Evolutionary conservation across 805 yeast species (phyloP), one percentile per base, ranked within the genome.

Genomic region (Millerago galiae): DNA sequence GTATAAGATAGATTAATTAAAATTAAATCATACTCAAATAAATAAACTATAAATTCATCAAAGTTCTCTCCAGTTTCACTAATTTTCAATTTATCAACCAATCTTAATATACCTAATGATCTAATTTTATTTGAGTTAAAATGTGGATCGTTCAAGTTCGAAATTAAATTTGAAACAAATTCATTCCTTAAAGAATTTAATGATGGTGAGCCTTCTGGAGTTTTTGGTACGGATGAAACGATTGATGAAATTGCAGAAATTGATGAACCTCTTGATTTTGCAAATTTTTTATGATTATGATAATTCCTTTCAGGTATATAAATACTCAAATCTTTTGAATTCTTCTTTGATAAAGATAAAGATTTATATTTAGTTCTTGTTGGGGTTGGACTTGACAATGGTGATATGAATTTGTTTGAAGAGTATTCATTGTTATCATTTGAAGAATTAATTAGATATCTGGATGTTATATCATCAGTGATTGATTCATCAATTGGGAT

Each of bases 41-140:
- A 43, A 47, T 56, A 67, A 28, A 66, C 66, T 30, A 61, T 54
- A 10, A 61, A 53, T 10, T 48, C 46, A 12, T 39, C 35, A 42
- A 60, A 67, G 0, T 38, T 47, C 5, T 40, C 49, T 3, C 58
- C 59, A 39, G 59, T 59, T 16, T 46, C 49, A 2, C 67, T 62
- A 3, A 65, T 52, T 36, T 53, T 37, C 14, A 68, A 49, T 11
- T 37, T 48, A 48, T 68, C 72, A 10, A 65, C 64, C 10, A 67
- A 39, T 40, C 72, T 52, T 34, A 68, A 43, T 6, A 57, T 40
- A 0, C 73, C 73, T 44, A 55, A 61, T 3, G 58, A 48, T 38
- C 65, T 68, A 16, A 64, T 40, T 16, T 54, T 50, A 44, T 58
- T 50, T 26, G 55, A 61, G 1, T 42, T 35, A 11, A 65, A 34